Evolutionary conservation across 2,329 filamentous ascomycete genomes (phyloP).

Genomic region (Thielaviopsis punctulata): DNA sequence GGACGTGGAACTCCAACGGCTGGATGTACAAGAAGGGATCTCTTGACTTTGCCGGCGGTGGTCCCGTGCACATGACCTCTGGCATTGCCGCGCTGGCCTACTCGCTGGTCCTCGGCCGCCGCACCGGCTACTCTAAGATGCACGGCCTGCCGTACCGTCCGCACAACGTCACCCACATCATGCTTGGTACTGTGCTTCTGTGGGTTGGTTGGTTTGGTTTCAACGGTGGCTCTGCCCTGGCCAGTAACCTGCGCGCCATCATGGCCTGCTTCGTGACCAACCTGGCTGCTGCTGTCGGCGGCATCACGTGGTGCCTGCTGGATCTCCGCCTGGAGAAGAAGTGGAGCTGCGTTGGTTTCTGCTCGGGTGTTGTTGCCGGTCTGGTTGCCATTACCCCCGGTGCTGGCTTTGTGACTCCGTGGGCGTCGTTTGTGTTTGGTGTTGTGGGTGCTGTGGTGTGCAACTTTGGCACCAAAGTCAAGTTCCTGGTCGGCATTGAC

Average conservation of each 20-base stretch:
- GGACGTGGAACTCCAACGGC: constrained; percentile 60
- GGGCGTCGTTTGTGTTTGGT: constrained; percentile 41
- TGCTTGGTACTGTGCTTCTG: constrained; percentile 56
- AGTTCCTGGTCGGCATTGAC: constrained; percentile 57
- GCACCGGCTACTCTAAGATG: constrained; percentile 41
- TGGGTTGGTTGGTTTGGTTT: constrained; percentile 98
- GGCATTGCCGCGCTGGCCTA: constrained; percentile 57
- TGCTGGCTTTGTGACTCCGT: constrained; percentile 60
- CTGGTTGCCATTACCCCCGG: constrained; percentile 77
- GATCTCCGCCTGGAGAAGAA: constrained; percentile 86
- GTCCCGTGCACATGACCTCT: constrained; percentile 58
- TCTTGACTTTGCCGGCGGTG: constrained; percentile 59
- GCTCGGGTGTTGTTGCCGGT: constrained; percentile 72
- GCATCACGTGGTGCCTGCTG: constrained; percentile 67
- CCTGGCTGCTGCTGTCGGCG: constrained; percentile 64
- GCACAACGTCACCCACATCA: constrained; percentile 58
- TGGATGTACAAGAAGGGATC: constrained; percentile 53
- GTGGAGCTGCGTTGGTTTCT: constrained; percentile 89
- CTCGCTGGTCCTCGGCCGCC: constrained; percentile 55
- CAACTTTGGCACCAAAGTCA: constrained; percentile 80
- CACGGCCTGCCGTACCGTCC: constrained; percentile 49
- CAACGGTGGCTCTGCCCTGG: constrained; percentile 71
- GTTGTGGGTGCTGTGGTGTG: constrained; percentile 45
- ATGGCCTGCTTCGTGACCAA: constrained; percentile 86
- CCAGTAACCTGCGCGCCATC: constrained; percentile 69